These are phyloP conservation scores for Xenosphaeropsis pyriputrescens DNA, from an alignment of 2,329 filamentous ascomycete species.

Conservation along the genomic window DNA sequence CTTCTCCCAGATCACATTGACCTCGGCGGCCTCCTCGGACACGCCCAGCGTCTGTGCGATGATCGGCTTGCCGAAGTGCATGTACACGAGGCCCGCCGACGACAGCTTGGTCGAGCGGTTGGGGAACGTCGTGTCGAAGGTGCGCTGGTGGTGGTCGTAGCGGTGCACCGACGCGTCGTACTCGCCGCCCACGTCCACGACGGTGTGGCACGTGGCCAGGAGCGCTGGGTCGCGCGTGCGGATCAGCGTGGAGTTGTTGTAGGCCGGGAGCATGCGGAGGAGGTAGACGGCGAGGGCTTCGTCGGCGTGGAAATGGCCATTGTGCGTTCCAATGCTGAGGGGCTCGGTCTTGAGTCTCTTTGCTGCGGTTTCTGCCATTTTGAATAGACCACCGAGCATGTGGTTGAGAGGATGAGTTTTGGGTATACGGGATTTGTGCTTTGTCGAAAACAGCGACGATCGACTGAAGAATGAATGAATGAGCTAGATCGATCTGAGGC, in stretches of 20 bases:
- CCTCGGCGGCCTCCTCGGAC: slow-evolving; percentile 46
- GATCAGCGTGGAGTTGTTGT: slow-evolving; percentile 57
- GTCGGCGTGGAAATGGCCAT: slow-evolving; percentile 96
- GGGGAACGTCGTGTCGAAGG: slow-evolving; percentile 77
- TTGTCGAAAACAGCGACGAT: not conserved
- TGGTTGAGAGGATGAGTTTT: slow-evolving; percentile 4
- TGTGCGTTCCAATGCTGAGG: slow-evolving; percentile 66
- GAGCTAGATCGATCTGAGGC: no score
- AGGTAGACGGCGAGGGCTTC: slow-evolving; percentile 95
- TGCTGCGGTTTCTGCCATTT: slow-evolving; percentile 54
- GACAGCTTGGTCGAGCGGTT: slow-evolving; percentile 76
- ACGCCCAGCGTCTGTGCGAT: slow-evolving; percentile 54
- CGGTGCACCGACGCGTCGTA: slow-evolving; percentile 66
- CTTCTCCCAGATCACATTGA: slow-evolving; percentile 69
- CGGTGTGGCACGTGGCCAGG: slow-evolving; percentile 76
- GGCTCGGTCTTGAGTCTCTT: slow-evolving; percentile 74
- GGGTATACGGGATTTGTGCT: not conserved
- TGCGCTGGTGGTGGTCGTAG: slow-evolving; percentile 96
- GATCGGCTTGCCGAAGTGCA: slow-evolving; percentile 84
- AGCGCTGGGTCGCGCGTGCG: slow-evolving; percentile 75
- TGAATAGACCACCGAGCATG: slow-evolving; percentile 31
- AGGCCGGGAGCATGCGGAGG: slow-evolving; percentile 76
- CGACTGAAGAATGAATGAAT: no score
- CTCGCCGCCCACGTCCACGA: slow-evolving; percentile 94
- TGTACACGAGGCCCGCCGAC: slow-evolving; percentile 84